Conservation (phyloP, 768 basidiomycete species). For the Xanthoconium stramineum region DNA sequence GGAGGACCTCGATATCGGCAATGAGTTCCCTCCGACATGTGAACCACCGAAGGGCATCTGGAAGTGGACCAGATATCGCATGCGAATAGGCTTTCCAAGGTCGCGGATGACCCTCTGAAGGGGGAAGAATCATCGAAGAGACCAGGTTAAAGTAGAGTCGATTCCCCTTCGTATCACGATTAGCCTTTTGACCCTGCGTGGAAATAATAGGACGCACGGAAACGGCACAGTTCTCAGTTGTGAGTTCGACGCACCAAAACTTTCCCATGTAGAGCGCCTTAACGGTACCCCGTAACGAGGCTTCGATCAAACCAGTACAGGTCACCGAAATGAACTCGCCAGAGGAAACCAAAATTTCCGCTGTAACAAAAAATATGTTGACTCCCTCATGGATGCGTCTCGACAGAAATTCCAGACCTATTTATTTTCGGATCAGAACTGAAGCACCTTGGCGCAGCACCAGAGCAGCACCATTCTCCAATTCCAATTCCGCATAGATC, state of each 20-base stretch:
- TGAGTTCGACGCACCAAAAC: neutral
- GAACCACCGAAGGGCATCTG: neutral
- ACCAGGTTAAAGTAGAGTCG: neutral
- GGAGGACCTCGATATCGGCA: neutral
- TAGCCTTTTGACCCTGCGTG: neutral
- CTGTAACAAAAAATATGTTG: neutral
- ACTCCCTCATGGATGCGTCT: neutral
- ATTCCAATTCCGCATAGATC: neutral
- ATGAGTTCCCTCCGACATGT: neutral
- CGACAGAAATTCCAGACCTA: neutral
- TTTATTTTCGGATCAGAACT: neutral
- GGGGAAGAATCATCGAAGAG: neutral
- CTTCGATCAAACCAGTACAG: neutral
- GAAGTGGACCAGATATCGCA: neutral
- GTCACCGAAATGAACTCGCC: neutral
- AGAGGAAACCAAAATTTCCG: neutral
- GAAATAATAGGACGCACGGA: neutral
- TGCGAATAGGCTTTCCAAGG: neutral
- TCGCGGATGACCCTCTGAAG: neutral
- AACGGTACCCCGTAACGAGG: neutral
- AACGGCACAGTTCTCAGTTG: neutral
- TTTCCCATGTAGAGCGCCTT: neutral
- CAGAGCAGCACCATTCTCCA: neutral
- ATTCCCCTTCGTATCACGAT: neutral
- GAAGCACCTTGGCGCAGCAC: neutral